Evolutionary conservation across 1,284 basidiomycete species (phyloP).

Genomic region (Kwoniella shivajii): DNA sequence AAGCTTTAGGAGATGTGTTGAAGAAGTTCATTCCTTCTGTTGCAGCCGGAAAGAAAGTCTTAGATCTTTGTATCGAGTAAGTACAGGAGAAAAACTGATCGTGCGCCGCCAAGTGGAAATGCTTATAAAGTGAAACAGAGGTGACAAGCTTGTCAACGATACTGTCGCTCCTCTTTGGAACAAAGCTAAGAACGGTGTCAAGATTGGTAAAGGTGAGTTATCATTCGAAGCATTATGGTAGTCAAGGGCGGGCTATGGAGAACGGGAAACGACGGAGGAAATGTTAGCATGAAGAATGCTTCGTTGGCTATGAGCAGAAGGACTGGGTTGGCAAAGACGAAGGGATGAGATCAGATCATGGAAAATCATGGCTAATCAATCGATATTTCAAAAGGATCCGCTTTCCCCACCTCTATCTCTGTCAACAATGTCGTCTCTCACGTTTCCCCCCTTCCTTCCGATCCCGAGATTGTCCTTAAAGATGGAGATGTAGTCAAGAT

Average conservation of each 20-base stretch:
- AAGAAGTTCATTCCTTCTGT: constrained; percentile 78
- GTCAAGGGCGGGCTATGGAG: too few species aligned
- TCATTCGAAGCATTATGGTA: too few species aligned
- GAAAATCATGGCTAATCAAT: too few species aligned
- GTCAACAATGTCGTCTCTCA: constrained; percentile 73
- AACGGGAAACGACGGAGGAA: not conserved
- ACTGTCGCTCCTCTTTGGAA: constrained; percentile 85
- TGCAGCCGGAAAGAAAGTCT: constrained; percentile 76
- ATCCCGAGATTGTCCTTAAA: constrained; percentile 71
- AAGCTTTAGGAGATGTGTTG: constrained; percentile 82
- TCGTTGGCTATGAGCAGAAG: not conserved
- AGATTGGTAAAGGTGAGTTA: constrained; percentile 79
- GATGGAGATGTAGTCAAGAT: constrained; percentile 95
- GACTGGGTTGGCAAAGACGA: too few species aligned
- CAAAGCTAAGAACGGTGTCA: constrained; percentile 82
- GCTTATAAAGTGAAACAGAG: constrained; percentile 48
- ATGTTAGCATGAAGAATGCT: not conserved
- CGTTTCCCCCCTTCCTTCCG: constrained; percentile 61
- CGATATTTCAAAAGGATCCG: constrained; percentile 67
- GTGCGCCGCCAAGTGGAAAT: not conserved
- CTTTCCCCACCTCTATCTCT: constrained; percentile 91
- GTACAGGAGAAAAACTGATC: constrained; percentile 16
- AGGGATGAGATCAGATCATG: too few species aligned
- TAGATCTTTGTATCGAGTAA: constrained; percentile 82
- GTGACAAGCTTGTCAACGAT: constrained; percentile 87